A percentile compares a stretch with the other conserved stretches of the same genome.
Conservation (phyloP, 805 yeast species). For the Saccharomycopsis guyanensis region DNA sequence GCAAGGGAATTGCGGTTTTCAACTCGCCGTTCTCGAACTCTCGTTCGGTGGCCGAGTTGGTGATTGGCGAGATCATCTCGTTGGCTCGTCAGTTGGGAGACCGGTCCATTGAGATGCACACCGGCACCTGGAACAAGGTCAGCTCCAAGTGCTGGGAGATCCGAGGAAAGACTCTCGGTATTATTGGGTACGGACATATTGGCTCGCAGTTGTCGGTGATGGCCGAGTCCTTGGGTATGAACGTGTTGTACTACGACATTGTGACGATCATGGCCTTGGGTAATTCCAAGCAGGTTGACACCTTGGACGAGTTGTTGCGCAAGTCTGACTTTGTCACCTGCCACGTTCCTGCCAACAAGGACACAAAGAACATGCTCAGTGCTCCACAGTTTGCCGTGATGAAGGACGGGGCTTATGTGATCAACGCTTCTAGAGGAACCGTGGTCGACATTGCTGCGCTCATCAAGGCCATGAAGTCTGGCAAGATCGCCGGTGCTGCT, state of each 20-base stretch:
- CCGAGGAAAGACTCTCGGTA: slow-evolving; percentile 96
- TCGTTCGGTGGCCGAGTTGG: slow-evolving; percentile 96
- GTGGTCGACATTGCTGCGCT: slow-evolving; percentile 95
- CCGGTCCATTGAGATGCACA: slow-evolving; percentile 90
- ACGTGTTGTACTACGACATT: slow-evolving; percentile 88
- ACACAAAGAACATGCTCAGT: slow-evolving; percentile 84
- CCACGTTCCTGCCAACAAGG: slow-evolving; percentile 93
- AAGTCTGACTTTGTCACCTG: slow-evolving; percentile 83
- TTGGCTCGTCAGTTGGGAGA: slow-evolving; percentile 96
- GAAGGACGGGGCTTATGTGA: slow-evolving; percentile 92
- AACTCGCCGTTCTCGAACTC: slow-evolving; percentile 98
- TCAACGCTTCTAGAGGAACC: slow-evolving; percentile 96
- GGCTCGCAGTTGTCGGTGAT: slow-evolving; percentile 94
- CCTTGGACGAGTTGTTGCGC: slow-evolving; percentile 74
- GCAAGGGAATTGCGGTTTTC: slow-evolving; percentile 91
- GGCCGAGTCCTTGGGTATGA: slow-evolving; percentile 98
- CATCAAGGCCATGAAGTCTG: slow-evolving; percentile 82
- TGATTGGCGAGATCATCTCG: slow-evolving; percentile 88
- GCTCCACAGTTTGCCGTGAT: slow-evolving; percentile 89
- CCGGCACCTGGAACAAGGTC: slow-evolving; percentile 97
- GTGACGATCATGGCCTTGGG: slow-evolving; percentile 93
- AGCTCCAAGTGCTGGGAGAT: slow-evolving; percentile 96
- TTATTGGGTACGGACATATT: slow-evolving; percentile 96
- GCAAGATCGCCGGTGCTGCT: slow-evolving; percentile 95
- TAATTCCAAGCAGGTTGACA: slow-evolving; percentile 85